phyloP scores from a whole-genome alignment of 352 stramenopile genomes.

The Pythium guiyangense region DNA sequence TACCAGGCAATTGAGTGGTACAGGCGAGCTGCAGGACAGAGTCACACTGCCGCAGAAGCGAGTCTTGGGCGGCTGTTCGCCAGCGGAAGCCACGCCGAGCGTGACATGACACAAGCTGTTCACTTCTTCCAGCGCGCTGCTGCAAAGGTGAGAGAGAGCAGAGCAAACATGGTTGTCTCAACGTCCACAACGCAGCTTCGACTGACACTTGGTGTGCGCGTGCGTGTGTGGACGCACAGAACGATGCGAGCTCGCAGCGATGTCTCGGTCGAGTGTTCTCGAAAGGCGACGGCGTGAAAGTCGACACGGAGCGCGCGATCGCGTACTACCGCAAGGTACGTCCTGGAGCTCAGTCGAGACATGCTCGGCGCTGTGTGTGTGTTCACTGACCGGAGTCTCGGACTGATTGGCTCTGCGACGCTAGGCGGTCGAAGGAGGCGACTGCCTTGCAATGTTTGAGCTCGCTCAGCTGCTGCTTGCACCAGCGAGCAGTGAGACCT shows the following conservation, averaged over 20 bases:
- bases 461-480: constrained; percentile 45
- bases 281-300: constrained; percentile 41
- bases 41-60: constrained; percentile 41
- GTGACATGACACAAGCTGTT: constrained; percentile 44
- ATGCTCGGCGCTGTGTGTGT: too few species aligned
- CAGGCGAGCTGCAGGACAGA: constrained; percentile 41
- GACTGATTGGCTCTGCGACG: neutral
- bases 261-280: constrained; percentile 44
- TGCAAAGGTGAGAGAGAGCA: constrained; percentile 26
- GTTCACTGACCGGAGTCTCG: too few species aligned
- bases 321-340: constrained; percentile 42
- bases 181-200: too few species aligned
- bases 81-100: constrained; percentile 13
- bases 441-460: constrained; percentile 46
- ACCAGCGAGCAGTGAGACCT: neutral
- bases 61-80: constrained; percentile 44
- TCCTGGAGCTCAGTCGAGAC: neutral
- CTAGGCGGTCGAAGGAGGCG: constrained; percentile 33
- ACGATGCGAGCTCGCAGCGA: constrained; percentile 40
- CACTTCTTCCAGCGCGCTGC: constrained; percentile 66
- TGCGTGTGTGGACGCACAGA: constrained; percentile 16
- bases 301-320: constrained; percentile 48
- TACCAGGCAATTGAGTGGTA: constrained; percentile 42
- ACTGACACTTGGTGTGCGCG: too few species aligned
- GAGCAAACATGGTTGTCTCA: too few species aligned